Conservation (phyloP, 2,329 filamentous ascomycete genomes). For the Colletotrichum viniferum region DNA sequence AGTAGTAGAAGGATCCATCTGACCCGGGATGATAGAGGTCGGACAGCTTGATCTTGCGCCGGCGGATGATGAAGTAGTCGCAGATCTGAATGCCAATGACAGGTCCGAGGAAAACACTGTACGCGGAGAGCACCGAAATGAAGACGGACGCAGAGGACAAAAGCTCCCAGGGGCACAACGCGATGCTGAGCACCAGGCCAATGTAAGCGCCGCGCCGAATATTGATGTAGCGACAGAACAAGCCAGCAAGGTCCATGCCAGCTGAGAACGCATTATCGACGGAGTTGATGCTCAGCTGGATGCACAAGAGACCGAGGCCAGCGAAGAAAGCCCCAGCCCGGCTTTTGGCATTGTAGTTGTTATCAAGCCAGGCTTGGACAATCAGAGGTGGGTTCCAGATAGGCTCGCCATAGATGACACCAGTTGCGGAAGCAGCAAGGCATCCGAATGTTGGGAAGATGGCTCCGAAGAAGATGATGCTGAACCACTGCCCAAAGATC, state of each 20-base stretch:
- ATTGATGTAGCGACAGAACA: constrained; percentile 58
- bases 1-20: constrained; percentile 42
- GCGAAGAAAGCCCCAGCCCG: constrained; percentile 22
- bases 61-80: constrained; percentile 36
- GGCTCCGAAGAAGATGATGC: constrained; percentile 40
- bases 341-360: constrained; percentile 3
- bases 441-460: constrained; percentile 42
- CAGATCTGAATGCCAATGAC: constrained; percentile 43
- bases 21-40: constrained; percentile 40
- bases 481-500: constrained; percentile 44
- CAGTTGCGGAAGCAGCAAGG: constrained; percentile 32
- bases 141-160: constrained; percentile 42
- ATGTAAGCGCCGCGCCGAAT: constrained; percentile 59
- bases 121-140: constrained; percentile 38
- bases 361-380: constrained; percentile 12
- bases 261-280: constrained; percentile 34
- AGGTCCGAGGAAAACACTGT: constrained; percentile 41
- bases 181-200: constrained; percentile 46
- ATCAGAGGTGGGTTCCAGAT: constrained; percentile 44
- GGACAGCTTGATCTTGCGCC: constrained; percentile 37
- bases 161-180: constrained; percentile 56
- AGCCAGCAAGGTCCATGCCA: constrained; percentile 59
- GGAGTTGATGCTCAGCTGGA: constrained; percentile 22
- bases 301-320: constrained; percentile 20
- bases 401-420: constrained; percentile 35